These are phyloP conservation scores for Fusarium sp. DNA, from an alignment of 2,329 filamentous ascomycete genomes.

Conservation along the genomic window DNA sequence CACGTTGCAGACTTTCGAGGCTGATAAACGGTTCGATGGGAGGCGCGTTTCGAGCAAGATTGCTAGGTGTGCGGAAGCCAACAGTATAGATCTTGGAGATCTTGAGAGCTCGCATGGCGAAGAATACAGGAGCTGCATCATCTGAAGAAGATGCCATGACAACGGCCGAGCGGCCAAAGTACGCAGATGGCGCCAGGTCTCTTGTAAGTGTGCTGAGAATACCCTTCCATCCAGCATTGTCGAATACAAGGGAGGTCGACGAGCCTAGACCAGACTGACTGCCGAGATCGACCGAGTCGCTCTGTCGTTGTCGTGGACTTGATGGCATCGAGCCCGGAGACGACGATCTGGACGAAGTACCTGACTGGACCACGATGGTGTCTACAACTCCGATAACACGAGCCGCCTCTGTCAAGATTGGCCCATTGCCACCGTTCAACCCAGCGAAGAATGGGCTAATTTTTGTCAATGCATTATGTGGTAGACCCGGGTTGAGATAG, in stretches of 20 bases:
- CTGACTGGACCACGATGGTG: constrained; percentile 74
- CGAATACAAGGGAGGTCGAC: constrained; percentile 71
- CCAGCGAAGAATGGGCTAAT: constrained; percentile 60
- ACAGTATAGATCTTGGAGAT: constrained; percentile 86
- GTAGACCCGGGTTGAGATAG: constrained; percentile 78
- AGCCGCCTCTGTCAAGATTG: constrained; percentile 77
- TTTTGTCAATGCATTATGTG: constrained; percentile 68
- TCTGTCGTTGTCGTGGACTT: constrained; percentile 54
- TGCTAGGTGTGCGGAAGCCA: constrained; percentile 73
- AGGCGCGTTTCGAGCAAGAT: constrained; percentile 69
- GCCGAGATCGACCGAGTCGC: constrained; percentile 34
- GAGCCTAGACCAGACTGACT: constrained; percentile 53
- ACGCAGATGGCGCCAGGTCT: constrained; percentile 84
- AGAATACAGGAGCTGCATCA: constrained; percentile 81
- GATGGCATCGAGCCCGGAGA: constrained; percentile 60
- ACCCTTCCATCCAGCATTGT: constrained; percentile 87
- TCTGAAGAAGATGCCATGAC: constrained; percentile 77
- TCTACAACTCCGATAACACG: constrained; percentile 83
- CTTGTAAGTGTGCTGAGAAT: constrained; percentile 83
- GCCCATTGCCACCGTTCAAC: constrained; percentile 61
- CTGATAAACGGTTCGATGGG: constrained; percentile 83
- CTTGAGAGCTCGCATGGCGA: constrained; percentile 78
- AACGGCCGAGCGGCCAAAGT: constrained; percentile 77
- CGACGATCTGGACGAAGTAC: constrained; percentile 52
- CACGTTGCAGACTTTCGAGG: constrained; percentile 69